Base-by-base conservation (phyloP, 176 grass and related monocot species). In the Triticum timopheevii region DNA sequence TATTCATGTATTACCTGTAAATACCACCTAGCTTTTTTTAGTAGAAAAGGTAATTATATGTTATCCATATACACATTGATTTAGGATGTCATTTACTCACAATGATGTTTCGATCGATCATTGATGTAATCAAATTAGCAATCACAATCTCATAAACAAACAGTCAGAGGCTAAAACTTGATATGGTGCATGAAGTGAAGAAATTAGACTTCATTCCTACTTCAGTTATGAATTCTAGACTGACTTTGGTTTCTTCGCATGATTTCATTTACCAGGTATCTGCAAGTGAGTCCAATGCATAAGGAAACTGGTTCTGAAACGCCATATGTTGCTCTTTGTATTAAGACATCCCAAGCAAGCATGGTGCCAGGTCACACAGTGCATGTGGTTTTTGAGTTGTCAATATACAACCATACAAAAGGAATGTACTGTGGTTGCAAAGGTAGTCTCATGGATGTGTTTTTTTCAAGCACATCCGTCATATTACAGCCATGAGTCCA, bases 351-450 rank as follows among this genome's bases (percentile, higher is more conserved):
- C 0, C 17, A 0, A 68, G 5, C 13, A 9, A 25, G 2, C 33
- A 77, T 82, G 5, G 39, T 76, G 61, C 59, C 8, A 61, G 79
- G 24, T 44, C 28, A 10, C 33, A 33, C 19, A 3, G 30, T 77
- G 17, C 8, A 42, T 59, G 86, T 24, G n/a, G 69, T 66, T n/a
- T 75, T 87, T 12, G 42, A 87, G 85, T 27, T 87, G 17, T 87
- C 86, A 67, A 31, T 87, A 3, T 87, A 82, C n/a, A 87, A 82
- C 47, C 79, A 87, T 38, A 82, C 86, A 76, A 76, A 31, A 42
- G 79, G 71, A 42, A 30, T 35, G 11, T 82, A 82, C 23, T 31
- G 7, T 23, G 71, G 70, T 44, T 59, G 33, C 62, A 76, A 77
- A 87, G 79, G 79, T 87, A 77, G 7, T 61, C 66, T 64, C 61